These are phyloP conservation scores for Pseudofabraea citricarpa DNA, from an alignment of 2,329 filamentous ascomycete genomes.

Conservation along the genomic window DNA sequence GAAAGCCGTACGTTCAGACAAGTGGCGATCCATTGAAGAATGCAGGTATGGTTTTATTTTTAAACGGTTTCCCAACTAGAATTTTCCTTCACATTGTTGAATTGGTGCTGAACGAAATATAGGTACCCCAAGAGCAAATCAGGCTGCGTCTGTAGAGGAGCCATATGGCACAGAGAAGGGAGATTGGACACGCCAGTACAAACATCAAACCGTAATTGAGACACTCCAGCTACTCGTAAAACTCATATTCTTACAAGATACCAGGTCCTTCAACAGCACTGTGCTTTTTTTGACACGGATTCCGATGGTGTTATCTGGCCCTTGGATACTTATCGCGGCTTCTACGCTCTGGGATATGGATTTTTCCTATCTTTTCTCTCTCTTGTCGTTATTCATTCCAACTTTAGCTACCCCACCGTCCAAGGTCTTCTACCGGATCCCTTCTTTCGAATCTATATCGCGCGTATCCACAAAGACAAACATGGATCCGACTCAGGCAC, in stretches of 20 bases:
- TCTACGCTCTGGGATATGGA: conserved; percentile 39
- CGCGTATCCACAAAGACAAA: conserved; percentile 30
- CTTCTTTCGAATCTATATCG: conserved; percentile 31
- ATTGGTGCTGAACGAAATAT: conserved; percentile 14
- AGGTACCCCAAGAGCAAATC: conserved; percentile 36
- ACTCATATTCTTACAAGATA: background rate
- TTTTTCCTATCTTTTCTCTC: conserved; percentile 37
- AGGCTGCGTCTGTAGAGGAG: conserved; percentile 32
- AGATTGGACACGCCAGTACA: conserved; percentile 32
- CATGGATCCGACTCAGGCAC: conserved; percentile 41
- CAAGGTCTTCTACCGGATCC: conserved; percentile 35
- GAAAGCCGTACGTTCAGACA: conserved; percentile 10
- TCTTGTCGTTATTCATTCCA: conserved; percentile 41
- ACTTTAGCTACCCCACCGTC: conserved; percentile 44
- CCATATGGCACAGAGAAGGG: conserved; percentile 37
- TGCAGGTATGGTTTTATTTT: conserved; percentile 8
- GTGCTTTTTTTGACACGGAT: conserved; percentile 46
- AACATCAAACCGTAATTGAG: conserved; percentile 27
- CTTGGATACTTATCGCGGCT: conserved; percentile 42
- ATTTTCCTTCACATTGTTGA: too few relatives aligned
- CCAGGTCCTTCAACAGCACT: conserved; percentile 47
- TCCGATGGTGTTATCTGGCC: conserved; percentile 49
- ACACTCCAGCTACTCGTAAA: background rate
- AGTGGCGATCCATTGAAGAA: conserved; percentile 6
- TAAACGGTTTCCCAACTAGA: background rate